A percentile compares a stretch with the other conserved stretches of the same genome.
Evolutionary conservation across 208 protist genomes (phyloP).

Genomic region (Trypanosoma platydactyli): DNA sequence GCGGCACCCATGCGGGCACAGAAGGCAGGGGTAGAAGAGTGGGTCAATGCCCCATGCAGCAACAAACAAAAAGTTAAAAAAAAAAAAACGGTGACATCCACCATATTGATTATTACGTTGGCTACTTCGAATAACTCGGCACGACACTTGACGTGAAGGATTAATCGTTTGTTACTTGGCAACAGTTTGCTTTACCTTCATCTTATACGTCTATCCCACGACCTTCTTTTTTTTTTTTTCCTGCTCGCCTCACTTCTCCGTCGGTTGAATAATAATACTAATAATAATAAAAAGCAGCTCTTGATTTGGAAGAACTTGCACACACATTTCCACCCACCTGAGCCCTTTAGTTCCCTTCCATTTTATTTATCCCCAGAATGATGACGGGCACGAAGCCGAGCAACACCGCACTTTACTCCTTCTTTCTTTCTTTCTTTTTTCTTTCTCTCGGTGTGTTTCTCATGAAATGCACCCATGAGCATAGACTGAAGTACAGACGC

Average conservation of each 20-base stretch:
- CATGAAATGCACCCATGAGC: not conserved
- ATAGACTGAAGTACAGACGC: not conserved
- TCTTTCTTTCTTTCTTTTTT: conserved; percentile 7
- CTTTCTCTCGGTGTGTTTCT: not conserved
- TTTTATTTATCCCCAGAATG: not conserved
- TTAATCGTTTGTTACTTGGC: conserved; percentile 8
- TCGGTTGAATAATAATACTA: too few species aligned
- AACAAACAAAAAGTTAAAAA: too few species aligned
- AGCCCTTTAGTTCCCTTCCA: not conserved
- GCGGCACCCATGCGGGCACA: not conserved
- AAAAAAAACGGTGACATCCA: too few species aligned
- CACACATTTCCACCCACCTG: not conserved
- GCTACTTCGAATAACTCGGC: too few species aligned
- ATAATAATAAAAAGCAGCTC: not conserved
- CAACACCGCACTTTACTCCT: not conserved
- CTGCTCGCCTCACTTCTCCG: conserved; percentile 1
- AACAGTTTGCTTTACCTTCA: not conserved
- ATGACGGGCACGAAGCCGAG: too few species aligned
- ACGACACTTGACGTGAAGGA: not conserved
- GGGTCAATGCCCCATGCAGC: too few species aligned
- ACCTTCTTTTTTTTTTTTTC: conserved; percentile 2
- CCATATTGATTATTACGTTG: too few species aligned
- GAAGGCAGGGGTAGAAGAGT: too few species aligned
- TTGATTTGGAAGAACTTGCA: not conserved
- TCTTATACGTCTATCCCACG: too few species aligned